phyloP scores from a whole-genome alignment of 768 basidiomycete species.

The Lentinula edodes region DNA sequence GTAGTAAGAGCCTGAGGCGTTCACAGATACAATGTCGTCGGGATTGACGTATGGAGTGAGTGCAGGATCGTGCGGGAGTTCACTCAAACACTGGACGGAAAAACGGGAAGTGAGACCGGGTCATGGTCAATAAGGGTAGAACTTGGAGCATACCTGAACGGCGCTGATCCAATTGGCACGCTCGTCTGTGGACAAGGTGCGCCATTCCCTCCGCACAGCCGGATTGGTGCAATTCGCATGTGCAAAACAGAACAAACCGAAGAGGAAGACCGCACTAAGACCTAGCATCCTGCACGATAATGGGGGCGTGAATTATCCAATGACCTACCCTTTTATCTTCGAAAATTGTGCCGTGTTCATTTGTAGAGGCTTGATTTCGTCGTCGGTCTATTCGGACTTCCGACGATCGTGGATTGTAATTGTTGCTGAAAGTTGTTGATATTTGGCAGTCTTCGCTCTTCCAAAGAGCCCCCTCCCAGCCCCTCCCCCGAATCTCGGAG shows the following conservation, averaged over 20 bases:
- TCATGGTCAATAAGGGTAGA: background rate
- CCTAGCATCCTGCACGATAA: constrained; percentile 41
- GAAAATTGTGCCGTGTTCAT: background rate
- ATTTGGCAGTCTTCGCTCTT: background rate
- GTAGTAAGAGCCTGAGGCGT: constrained; percentile 14
- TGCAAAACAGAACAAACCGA: constrained; percentile 48
- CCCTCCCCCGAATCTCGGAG: no score
- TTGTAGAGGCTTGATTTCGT: background rate
- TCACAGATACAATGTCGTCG: constrained; percentile 12
- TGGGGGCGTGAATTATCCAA: background rate
- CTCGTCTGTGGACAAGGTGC: constrained; percentile 10
- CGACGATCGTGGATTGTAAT: background rate
- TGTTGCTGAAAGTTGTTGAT: background rate
- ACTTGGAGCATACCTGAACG: constrained; percentile 7
- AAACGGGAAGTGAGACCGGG: background rate
- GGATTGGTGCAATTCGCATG: constrained; percentile 10
- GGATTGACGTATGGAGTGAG: constrained; percentile 9
- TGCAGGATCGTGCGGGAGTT: constrained; percentile 6
- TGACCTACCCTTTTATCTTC: background rate
- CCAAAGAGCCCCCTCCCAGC: no score
- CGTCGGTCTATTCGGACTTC: background rate
- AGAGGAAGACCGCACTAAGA: constrained; percentile 78
- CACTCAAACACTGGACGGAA: constrained; percentile 13
- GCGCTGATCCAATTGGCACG: constrained; percentile 13
- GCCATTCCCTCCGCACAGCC: constrained; percentile 17